phyloP scores from a whole-genome alignment of 2,329 filamentous ascomycete species.

The Orbilia oligospora region DNA sequence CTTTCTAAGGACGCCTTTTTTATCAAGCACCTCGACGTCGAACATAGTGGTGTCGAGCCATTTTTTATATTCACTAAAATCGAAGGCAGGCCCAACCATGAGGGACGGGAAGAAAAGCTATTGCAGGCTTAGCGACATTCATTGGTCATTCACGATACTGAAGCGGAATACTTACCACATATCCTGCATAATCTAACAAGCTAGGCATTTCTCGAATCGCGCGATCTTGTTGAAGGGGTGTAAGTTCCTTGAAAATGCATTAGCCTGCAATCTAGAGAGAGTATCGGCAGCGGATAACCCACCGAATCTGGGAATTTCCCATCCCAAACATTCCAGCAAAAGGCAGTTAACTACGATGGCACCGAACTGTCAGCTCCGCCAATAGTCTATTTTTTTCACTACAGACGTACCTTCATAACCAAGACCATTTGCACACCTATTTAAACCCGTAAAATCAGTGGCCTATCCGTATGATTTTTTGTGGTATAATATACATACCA shows the following conservation, averaged over 20 bases:
- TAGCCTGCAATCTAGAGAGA: neutral
- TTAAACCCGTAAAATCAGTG: conserved; percentile 1
- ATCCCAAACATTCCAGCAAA: conserved; percentile 98
- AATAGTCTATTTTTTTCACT: neutral
- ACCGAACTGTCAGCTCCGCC: neutral
- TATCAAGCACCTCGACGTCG: conserved; percentile 86
- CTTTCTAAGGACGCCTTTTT: conserved; percentile 87
- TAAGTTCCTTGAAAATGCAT: conserved; percentile 74
- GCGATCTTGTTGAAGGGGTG: conserved; percentile 86
- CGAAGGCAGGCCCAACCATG: conserved; percentile 91
- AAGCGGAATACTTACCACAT: conserved; percentile 72
- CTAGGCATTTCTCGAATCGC: conserved; percentile 81
- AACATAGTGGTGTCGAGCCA: conserved; percentile 98
- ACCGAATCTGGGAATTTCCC: conserved; percentile 78
- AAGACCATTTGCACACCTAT: conserved; percentile 91
- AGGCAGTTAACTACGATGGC: conserved; percentile 77
- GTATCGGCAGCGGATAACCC: conserved; percentile 17
- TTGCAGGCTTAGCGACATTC: conserved; percentile 22
- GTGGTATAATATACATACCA: conserved; percentile 67
- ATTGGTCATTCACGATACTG: neutral
- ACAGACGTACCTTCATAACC: conserved; percentile 81
- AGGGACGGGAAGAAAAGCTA: conserved; percentile 90
- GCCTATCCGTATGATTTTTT: conserved; percentile 4
- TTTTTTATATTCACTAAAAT: conserved; percentile 90
- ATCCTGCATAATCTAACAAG: conserved; percentile 86